These are phyloP conservation scores for Adiantum capillusveneris DNA, from an alignment of 75 land plant species.

Conservation along the genomic window DNA sequence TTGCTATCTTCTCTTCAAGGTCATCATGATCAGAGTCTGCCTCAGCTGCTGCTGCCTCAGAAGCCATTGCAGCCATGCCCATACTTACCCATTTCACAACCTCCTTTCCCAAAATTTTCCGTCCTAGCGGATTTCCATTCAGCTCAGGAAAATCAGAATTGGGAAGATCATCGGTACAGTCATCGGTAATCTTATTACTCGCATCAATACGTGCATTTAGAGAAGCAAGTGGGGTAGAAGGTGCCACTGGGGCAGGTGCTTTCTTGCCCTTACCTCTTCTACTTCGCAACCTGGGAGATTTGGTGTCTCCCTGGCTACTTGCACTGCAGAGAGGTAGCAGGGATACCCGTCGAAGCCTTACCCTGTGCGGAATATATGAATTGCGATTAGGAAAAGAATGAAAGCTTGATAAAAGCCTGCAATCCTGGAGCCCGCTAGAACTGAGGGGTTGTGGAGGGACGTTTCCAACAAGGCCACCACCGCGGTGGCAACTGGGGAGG, in stretches of 20 bases:
- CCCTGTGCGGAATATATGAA: no score
- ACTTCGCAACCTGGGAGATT: no score
- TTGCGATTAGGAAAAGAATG: no score
- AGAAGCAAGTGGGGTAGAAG: neutral
- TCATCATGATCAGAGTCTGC: slow-evolving; percentile 35
- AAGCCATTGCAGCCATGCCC: slow-evolving; percentile 68
- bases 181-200: neutral
- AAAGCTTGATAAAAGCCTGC: no score
- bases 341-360: no score
- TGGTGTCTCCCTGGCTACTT: no score
- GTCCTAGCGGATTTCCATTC: slow-evolving; percentile 71
- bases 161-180: neutral
- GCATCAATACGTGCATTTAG: neutral
- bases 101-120: slow-evolving; percentile 54
- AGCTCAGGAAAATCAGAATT: neutral
- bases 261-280: neutral
- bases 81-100: slow-evolving; percentile 63
- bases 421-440: no score
- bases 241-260: neutral
- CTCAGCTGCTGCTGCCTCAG: slow-evolving; percentile 37
- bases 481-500: neutral
- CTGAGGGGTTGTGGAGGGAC: no score
- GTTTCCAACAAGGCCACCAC: no score
- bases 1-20: slow-evolving; percentile 34
- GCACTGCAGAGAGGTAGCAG: no score